phyloP scores from a whole-genome alignment of 768 basidiomycete species.

The Tephrocybe sp. region DNA sequence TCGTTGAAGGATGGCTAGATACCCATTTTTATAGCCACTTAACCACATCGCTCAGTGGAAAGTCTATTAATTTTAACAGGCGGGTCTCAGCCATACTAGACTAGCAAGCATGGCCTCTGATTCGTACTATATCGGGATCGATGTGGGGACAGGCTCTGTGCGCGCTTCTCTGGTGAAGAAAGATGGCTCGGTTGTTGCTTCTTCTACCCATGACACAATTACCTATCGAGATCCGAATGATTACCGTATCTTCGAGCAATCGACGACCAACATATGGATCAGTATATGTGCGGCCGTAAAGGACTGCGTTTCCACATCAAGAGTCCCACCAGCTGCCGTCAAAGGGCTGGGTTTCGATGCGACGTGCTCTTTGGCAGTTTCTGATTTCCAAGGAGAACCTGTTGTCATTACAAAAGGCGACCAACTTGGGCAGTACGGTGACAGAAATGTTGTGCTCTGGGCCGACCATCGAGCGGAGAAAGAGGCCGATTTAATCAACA shows the following conservation, averaged over 20 bases:
- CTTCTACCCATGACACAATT: constrained; percentile 76
- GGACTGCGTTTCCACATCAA: constrained; percentile 58
- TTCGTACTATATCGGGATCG: constrained; percentile 69
- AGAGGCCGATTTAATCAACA: constrained; percentile 90
- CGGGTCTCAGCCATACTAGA: not conserved
- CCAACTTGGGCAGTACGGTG: constrained; percentile 60
- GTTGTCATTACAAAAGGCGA: constrained; percentile 72
- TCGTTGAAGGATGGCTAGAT: too few relatives aligned
- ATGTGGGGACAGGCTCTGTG: constrained; percentile 93
- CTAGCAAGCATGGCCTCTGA: constrained; percentile 31
- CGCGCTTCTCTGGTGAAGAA: constrained; percentile 78
- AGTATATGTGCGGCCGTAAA: constrained; percentile 62
- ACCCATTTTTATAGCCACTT: too few relatives aligned
- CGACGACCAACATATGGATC: constrained; percentile 84
- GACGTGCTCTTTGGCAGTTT: constrained; percentile 93
- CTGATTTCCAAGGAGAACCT: constrained; percentile 70
- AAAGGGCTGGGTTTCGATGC: constrained; percentile 95
- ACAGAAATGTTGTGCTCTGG: constrained; percentile 92
- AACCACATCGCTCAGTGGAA: too few relatives aligned
- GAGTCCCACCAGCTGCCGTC: constrained; percentile 57
- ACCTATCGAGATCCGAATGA: constrained; percentile 86
- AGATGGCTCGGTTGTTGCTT: constrained; percentile 71
- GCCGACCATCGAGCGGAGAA: constrained; percentile 94
- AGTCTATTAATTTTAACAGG: not conserved
- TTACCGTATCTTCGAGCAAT: constrained; percentile 96